These are phyloP conservation scores for Kockovaella imperatae DNA, from an alignment of 768 basidiomycete genomes.

Conservation along the genomic window DNA sequence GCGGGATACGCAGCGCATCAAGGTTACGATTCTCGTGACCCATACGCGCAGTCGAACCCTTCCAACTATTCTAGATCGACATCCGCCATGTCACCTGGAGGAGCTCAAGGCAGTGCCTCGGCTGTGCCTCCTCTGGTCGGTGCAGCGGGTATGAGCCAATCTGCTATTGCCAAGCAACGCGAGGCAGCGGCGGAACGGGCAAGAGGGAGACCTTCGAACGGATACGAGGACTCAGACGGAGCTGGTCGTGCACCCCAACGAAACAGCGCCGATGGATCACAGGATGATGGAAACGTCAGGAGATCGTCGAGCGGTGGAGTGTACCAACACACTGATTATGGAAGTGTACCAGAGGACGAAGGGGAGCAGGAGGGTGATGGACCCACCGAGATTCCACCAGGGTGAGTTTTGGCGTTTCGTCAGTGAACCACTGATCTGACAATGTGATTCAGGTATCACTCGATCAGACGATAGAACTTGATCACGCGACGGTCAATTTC, in stretches of 20 bases:
- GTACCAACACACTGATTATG: slow-evolving; percentile 37
- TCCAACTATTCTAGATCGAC: no score
- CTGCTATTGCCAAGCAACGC: slow-evolving; percentile 13
- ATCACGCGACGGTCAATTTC: no score
- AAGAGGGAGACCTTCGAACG: slow-evolving; percentile 1
- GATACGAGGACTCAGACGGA: background rate
- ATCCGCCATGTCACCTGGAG: no score
- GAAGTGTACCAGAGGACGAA: slow-evolving; percentile 8
- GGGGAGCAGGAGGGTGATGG: slow-evolving; percentile 8
- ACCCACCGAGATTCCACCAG: slow-evolving; percentile 32
- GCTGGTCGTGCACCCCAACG: slow-evolving; percentile 1
- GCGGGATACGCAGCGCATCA: slow-evolving; percentile 1
- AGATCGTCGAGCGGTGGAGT: no score
- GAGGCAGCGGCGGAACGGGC: slow-evolving; percentile 6
- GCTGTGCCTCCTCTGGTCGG: slow-evolving; percentile 5
- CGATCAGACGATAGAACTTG: slow-evolving; percentile 14
- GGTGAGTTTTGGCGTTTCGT: slow-evolving; percentile 19
- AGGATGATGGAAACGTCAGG: no score
- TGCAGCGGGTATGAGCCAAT: slow-evolving; percentile 1
- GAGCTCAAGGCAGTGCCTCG: background rate
- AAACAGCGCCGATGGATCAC: no score
- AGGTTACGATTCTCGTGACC: no score
- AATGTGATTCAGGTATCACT: slow-evolving; percentile 22
- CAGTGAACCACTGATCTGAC: background rate
- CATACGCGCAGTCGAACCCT: no score